Base-by-base conservation (phyloP, 2,329 filamentous ascomycete genomes). In the Coniochaeta hoffmannii region DNA sequence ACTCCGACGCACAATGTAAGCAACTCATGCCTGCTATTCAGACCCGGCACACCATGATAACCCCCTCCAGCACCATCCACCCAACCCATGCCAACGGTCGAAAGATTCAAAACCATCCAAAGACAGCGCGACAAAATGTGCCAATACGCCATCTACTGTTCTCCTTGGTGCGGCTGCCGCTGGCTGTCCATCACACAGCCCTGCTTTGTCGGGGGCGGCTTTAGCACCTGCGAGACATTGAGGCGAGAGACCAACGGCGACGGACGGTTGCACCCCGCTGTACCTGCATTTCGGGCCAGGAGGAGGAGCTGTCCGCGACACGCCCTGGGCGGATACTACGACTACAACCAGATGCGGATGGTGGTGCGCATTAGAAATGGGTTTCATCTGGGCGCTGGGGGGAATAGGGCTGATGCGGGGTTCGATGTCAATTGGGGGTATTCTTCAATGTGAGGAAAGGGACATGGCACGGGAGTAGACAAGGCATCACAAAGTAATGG, bases 121-220 rank as follows among this genome's bases (percentile, higher is more conserved):
- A 50, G 22, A 6, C 10, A 51, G 15, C 28, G 19, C 51, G 8
- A 32, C 38, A 3, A 19, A 50, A 81, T 82, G 79, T 82, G 79
- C 64, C 60, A 62, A 17, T 70, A 75, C n/a, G 73, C 68, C 26
- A 75, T 76, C 65, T 79, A 73, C 66, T 69, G 71, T 56, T 75
- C 79, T 65, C 74, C 72, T 52, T 61, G 60, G 57, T 83, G 80
- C 72, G 68, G 69, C 11, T 80, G 81, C 70, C 73, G 71, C 61
- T 83, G 80, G 80, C 71, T 77, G 41, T 64, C 73, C 57, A 71
- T 83, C 62, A 66, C 65, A 3, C 58, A 67, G 46, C 73, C 76
- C 6, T 83, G 80, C 68, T 70, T 62, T 4, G 76, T 76, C 0
- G 74, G 74, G 12, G 71, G 72, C 65, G 78, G 79, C 57, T 82